Base-by-base conservation (phyloP, 768 basidiomycete genomes). In the Rhodotorula graminis region DNA sequence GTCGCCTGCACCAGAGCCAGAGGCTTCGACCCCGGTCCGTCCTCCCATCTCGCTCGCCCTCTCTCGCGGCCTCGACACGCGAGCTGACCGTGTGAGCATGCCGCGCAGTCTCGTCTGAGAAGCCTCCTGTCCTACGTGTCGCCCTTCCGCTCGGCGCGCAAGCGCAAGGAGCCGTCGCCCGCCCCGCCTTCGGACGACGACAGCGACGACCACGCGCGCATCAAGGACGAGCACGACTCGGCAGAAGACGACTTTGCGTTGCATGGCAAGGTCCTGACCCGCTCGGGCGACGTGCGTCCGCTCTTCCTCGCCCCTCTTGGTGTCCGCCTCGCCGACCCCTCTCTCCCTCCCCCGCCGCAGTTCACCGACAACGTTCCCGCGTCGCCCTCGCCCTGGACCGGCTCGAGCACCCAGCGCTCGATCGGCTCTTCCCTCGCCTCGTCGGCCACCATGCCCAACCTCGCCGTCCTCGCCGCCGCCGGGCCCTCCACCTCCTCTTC, bases 121-220 rank as follows among this genome's bases (percentile, higher is more conserved):
- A 67, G 55, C 19, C 40, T 74, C 18, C 62, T 74, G 5, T 64
- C 65, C 10, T 74, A 70, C 58, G 61, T 74, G 21, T 74, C 73
- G 40, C 73, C 73, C 15, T 74, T 74, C 53, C 60, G 69, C 11
- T 60, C 65, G 0, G 37, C 58, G 4, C 33, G 59, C 44, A 46
- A 42, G 65, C 25, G 8, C 23, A 18, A 40, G 27, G 44, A 14
- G n/a, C 37, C 46, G n/a, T 18, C 52, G 33, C 23, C 46, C 44
- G 44, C 44, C 44, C 14, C 44, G 14, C 14, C 18, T 46, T 46
- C 44, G 44, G 44, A 46, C 14, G 44, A 63, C 31, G 33, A 58
- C 12, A 62, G 70, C 23, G 52, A 55, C 2, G 66, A 70, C 49
- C 37, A 60, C 23, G 33, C 40, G 25, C 21, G 15, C 25, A 15